These are phyloP conservation scores for Mycogone perniciosa DNA, from an alignment of 2,329 filamentous ascomycete species.

Conservation along the genomic window DNA sequence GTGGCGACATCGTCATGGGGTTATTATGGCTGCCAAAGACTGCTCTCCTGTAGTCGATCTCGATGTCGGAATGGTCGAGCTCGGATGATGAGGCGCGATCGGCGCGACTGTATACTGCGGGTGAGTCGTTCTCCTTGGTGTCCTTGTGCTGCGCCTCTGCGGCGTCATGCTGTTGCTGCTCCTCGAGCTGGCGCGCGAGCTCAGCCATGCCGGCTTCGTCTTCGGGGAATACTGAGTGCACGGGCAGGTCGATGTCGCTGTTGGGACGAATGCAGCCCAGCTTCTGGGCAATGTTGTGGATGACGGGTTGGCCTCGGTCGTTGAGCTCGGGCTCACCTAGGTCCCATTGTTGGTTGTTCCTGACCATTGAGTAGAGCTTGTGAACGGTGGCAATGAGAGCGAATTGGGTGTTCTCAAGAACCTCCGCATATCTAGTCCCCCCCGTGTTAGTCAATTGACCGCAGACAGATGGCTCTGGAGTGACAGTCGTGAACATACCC, in stretches of 20 bases:
- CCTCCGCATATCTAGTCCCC: conserved; percentile 50
- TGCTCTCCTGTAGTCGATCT: conserved; percentile 46
- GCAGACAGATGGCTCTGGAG: too few relatives aligned
- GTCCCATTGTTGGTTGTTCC: conserved; percentile 52
- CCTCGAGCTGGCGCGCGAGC: conserved; percentile 48
- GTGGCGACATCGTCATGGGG: conserved; percentile 44
- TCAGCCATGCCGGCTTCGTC: conserved; percentile 52
- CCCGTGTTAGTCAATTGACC: neutral
- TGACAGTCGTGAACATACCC: conserved; percentile 38
- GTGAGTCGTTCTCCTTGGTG: conserved; percentile 4
- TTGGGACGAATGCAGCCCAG: conserved; percentile 59
- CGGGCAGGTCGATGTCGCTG: conserved; percentile 52
- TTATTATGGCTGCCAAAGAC: conserved; percentile 37
- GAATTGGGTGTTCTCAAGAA: conserved; percentile 59
- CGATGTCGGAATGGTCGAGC: conserved; percentile 49
- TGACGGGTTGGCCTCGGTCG: conserved; percentile 55
- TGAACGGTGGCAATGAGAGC: conserved; percentile 58
- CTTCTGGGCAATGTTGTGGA: conserved; percentile 59
- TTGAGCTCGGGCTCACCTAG: conserved; percentile 59
- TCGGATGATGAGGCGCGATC: conserved; percentile 51
- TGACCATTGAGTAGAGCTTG: conserved; percentile 60
- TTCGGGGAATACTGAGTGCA: conserved; percentile 55
- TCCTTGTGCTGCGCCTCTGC: conserved; percentile 5
- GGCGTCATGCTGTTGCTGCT: conserved; percentile 23
- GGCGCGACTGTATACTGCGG: conserved; percentile 19